Evolutionary conservation across 1,139 yeast genomes (phyloP).

Genomic region (Pichia sp.): DNA sequence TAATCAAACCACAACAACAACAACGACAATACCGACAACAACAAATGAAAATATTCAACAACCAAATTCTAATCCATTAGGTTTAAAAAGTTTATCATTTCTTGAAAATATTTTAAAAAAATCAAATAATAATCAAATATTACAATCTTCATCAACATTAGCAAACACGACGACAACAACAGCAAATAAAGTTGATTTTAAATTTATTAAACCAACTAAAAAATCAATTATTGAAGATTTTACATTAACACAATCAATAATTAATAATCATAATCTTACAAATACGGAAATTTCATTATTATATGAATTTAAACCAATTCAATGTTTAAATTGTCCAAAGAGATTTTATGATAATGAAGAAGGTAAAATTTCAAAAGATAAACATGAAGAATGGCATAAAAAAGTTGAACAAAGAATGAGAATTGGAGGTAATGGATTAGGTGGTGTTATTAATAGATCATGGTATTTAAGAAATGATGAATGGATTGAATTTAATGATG

Average conservation of each 20-base stretch:
- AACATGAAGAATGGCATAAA: constrained; percentile 95
- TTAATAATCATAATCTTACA: constrained; percentile 34
- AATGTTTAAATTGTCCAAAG: constrained; percentile 87
- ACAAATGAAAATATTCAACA: not conserved
- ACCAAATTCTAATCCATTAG: constrained; percentile 15
- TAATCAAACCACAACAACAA: not conserved
- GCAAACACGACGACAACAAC: not conserved
- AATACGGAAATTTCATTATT: constrained; percentile 34
- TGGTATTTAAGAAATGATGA: constrained; percentile 75
- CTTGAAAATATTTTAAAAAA: constrained; percentile 23
- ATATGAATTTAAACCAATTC: constrained; percentile 61
- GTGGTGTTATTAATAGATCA: constrained; percentile 58
- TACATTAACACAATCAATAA: constrained; percentile 33
- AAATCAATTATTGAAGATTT: constrained; percentile 20
- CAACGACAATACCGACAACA: constrained; percentile 4
- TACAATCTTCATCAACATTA: not conserved
- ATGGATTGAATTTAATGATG: constrained; percentile 67
- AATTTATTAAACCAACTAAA: constrained; percentile 19
- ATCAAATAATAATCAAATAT: constrained; percentile 5
- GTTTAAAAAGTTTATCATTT: constrained; percentile 22
- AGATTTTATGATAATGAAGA: constrained; percentile 61
- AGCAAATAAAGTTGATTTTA: constrained; percentile 13
- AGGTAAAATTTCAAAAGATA: constrained; percentile 49
- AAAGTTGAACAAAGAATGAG: constrained; percentile 78
- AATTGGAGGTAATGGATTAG: constrained; percentile 35